Evolutionary conservation across 2,329 filamentous ascomycete species (phyloP).

Genomic region (Trichoderma sp.): DNA sequence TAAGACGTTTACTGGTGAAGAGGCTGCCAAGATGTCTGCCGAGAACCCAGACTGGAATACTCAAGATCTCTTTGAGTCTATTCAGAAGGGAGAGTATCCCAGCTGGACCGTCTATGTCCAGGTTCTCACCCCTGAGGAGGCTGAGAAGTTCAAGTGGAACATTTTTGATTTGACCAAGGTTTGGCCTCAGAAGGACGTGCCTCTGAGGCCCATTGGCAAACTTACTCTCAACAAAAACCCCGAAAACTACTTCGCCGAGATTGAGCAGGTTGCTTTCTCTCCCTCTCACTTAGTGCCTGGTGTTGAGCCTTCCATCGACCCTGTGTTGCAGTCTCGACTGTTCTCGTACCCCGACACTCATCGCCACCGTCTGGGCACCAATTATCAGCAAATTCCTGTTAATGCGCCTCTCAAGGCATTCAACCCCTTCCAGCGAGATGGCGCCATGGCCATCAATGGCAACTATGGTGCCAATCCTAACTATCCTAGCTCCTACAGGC

Average conservation of each 20-base stretch:
- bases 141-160: conserved; percentile 60
- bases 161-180: conserved; percentile 69
- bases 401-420: conserved; percentile 56
- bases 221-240: conserved; percentile 64
- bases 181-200: conserved; percentile 63
- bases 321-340: conserved; percentile 58
- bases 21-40: conserved; percentile 52
- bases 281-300: conserved; percentile 64
- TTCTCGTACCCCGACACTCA: conserved; percentile 64
- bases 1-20: conserved; percentile 57
- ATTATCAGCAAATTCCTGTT: conserved; percentile 64
- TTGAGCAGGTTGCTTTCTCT: conserved; percentile 66
- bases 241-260: conserved; percentile 67
- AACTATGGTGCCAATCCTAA: conserved; percentile 61
- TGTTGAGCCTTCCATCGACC: conserved; percentile 60
- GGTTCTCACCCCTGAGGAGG: conserved; percentile 59
- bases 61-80: conserved; percentile 63
- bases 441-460: conserved; percentile 65
- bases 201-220: conserved; percentile 59
- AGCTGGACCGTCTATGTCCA: conserved; percentile 65
- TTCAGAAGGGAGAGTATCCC: conserved; percentile 58
- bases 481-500: conserved; percentile 53
- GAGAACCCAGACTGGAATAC: conserved; percentile 62
- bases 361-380: conserved; percentile 60
- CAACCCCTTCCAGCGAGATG: conserved; percentile 73